Evolutionary conservation across 441 rosid species (phyloP).

Genomic region (Theobroma grandiflorum): DNA sequence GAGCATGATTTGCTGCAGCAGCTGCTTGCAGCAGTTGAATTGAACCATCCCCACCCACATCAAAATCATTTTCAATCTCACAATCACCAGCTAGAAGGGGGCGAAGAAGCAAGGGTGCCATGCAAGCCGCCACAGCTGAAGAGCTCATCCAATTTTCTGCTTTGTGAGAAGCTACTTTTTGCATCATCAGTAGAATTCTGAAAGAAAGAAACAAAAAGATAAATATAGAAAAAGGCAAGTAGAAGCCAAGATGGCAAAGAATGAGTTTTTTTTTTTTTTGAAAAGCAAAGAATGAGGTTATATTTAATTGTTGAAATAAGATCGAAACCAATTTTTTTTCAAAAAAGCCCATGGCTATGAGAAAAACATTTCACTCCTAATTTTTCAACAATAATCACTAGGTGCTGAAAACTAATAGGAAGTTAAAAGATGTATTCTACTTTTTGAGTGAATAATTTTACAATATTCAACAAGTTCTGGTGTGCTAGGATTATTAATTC

Average conservation of each 20-base stretch:
- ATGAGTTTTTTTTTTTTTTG: not conserved
- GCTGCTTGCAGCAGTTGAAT: conserved; percentile 97
- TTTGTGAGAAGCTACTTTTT: conserved; percentile 80
- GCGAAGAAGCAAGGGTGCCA: conserved; percentile 99
- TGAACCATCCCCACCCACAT: conserved; percentile 94
- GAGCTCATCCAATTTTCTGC: conserved; percentile 88
- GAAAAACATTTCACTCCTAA: not conserved
- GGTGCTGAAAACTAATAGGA: not conserved
- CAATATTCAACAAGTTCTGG: not conserved
- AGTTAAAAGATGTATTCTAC: not conserved
- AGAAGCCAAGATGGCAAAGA: conserved; percentile 15
- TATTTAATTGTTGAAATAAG: conserved; percentile 4
- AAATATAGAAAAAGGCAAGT: conserved; percentile 26
- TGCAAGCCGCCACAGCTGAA: conserved; percentile 99
- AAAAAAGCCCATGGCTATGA: not conserved
- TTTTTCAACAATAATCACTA: not conserved
- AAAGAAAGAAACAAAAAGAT: conserved; percentile 29
- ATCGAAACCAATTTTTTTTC: not conserved
- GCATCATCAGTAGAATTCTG: conserved; percentile 98
- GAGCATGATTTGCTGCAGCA: conserved; percentile 99
- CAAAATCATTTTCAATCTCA: conserved; percentile 87
- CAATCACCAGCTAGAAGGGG: conserved; percentile 98
- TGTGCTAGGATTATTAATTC: not conserved
- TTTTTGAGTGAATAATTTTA: not conserved
- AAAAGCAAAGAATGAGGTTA: not conserved